Evolutionary conservation across 139 green algal genomes (phyloP).

Genomic region (Tetradesmus obliquus): DNA sequence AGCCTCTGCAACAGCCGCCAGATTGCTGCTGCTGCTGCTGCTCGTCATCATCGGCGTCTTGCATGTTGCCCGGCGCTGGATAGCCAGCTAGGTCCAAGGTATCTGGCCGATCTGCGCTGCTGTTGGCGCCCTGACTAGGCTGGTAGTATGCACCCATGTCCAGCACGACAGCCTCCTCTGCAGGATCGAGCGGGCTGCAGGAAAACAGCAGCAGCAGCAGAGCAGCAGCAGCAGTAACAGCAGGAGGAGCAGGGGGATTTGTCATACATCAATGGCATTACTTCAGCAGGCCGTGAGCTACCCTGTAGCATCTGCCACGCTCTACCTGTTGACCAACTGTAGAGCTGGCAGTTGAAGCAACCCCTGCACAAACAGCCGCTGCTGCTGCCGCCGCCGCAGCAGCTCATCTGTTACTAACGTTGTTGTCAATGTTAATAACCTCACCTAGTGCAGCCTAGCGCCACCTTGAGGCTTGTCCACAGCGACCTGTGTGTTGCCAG

Average conservation of each 20-base stretch:
- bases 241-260: background rate
- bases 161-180: conserved; percentile 48
- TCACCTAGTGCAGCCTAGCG: background rate
- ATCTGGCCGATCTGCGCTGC: background rate
- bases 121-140: background rate
- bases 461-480: background rate
- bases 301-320: too few relatives aligned
- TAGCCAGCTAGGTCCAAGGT: background rate
- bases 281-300: too few relatives aligned
- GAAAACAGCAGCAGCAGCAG: background rate
- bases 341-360: too few relatives aligned
- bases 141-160: conserved; percentile 58
- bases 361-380: too few relatives aligned
- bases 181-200: background rate
- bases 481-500: background rate
- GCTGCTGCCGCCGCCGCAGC: too few relatives aligned
- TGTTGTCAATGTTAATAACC: background rate
- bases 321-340: too few relatives aligned
- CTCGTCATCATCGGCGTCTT: background rate
- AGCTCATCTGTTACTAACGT: too few relatives aligned
- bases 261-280: too few relatives aligned
- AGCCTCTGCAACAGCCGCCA: background rate
- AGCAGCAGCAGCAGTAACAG: background rate
- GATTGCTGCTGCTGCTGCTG: background rate
- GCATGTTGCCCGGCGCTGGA: background rate